Percentiles rank a stretch among this genome's conserved stretches.
phyloP scores from a whole-genome alignment of 2,329 filamentous ascomycete genomes.

The Rosellinia necatrix region DNA sequence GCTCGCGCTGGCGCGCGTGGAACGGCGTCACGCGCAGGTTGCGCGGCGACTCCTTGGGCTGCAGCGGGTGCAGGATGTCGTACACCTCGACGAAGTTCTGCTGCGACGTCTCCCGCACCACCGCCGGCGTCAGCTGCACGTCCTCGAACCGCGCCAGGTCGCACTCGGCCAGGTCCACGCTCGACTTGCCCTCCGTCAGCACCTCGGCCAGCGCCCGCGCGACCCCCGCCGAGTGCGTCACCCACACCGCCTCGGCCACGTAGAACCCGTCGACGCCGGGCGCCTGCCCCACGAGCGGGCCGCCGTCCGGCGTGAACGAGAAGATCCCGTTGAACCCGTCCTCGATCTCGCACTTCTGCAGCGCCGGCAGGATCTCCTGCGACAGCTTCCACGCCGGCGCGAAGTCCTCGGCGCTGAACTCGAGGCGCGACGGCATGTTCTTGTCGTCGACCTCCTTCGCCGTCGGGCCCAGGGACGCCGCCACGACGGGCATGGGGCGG shows the following conservation, averaged over 20 bases:
- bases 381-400: slow-evolving; percentile 26
- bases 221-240: slow-evolving; percentile 28
- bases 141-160: slow-evolving; percentile 28
- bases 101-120: slow-evolving; percentile 24
- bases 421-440: slow-evolving; percentile 27
- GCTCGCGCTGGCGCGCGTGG: slow-evolving; percentile 26
- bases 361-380: slow-evolving; percentile 23
- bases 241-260: slow-evolving; percentile 29
- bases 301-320: slow-evolving; percentile 28
- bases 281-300: slow-evolving; percentile 23
- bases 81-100: slow-evolving; percentile 29
- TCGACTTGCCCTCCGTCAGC: slow-evolving; percentile 26
- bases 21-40: slow-evolving; percentile 23
- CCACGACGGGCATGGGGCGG: slow-evolving; percentile 24
- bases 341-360: slow-evolving; percentile 23
- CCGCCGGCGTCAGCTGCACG: slow-evolving; percentile 23
- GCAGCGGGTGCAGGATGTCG: slow-evolving; percentile 28
- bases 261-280: slow-evolving; percentile 29
- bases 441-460: slow-evolving; percentile 23
- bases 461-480: slow-evolving; percentile 15
- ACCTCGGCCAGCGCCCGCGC: slow-evolving; percentile 27
- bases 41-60: slow-evolving; percentile 25
- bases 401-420: slow-evolving; percentile 25
- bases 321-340: slow-evolving; percentile 29
- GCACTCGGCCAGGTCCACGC: slow-evolving; percentile 26